phyloP scores from a whole-genome alignment of 495 filamentous ascomycete species.

The Melanomma pulvis-pyrius region DNA sequence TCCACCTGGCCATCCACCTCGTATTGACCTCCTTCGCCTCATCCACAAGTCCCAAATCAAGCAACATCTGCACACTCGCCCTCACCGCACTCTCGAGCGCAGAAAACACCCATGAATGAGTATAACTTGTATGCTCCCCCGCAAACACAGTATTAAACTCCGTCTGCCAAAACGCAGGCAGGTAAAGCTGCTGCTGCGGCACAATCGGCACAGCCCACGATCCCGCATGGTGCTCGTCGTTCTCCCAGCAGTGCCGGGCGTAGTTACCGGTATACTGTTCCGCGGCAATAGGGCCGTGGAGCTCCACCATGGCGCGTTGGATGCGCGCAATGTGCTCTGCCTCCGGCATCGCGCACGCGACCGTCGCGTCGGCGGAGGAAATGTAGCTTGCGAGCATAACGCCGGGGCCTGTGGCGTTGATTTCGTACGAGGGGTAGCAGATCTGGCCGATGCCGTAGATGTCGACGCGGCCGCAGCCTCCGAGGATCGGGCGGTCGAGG shows the following conservation, averaged over 20 bases:
- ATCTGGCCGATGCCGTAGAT: conserved; percentile 60
- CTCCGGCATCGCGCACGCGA: conserved; percentile 49
- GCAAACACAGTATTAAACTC: conserved; percentile 66
- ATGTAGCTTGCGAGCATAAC: conserved; percentile 61
- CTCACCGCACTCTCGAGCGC: conserved; percentile 67
- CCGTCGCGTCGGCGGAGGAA: conserved; percentile 48
- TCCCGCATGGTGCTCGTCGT: background rate
- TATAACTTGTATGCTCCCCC: conserved; percentile 70
- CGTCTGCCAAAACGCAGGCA: conserved; percentile 69
- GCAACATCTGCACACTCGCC: conserved; percentile 62
- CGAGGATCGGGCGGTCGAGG: conserved; percentile 59
- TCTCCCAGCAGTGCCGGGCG: background rate
- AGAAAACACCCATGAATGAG: conserved; percentile 69
- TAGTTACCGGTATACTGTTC: conserved; percentile 48
- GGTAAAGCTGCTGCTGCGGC: conserved; percentile 64
- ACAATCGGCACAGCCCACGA: conserved; percentile 43
- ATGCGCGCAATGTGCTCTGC: conserved; percentile 59
- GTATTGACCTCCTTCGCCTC: conserved; percentile 64
- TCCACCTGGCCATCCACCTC: conserved; percentile 71
- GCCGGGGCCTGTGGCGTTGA: conserved; percentile 63
- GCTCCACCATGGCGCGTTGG: conserved; percentile 59
- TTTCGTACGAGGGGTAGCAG: conserved; percentile 65
- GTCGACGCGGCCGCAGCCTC: conserved; percentile 60
- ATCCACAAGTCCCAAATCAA: conserved; percentile 68
- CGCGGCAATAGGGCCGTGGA: conserved; percentile 58